Base-by-base conservation (phyloP, 306 rosid genomes). In the Oemleria cerasiformis region DNA sequence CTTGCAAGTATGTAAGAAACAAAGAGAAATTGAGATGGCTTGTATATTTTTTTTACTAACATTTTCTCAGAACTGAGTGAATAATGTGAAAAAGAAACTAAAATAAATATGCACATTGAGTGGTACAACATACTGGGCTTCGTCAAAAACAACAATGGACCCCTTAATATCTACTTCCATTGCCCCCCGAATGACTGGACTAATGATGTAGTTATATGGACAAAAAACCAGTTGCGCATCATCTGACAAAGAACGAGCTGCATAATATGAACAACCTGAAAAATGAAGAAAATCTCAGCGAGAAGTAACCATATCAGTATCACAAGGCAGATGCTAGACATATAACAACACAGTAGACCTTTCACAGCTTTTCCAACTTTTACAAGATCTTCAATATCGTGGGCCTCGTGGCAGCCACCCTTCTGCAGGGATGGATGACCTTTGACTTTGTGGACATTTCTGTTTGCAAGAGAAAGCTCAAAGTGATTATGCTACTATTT, bases 221-320 rank as follows among this genome's bases (percentile, higher is more conserved):
- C 98, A 93, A 80, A 93, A 93, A 60, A 93, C 93, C 86, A 93
- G 66, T 38, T 85, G 84, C 40, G 98, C 98, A 66, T 88, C 93
- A 36, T 81, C 89, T 45, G 97, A 84, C 98, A 93, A 84, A 42
- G 88, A 73, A 67, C 96, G 96, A 19, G 98, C 97, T 44, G 96
- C 98, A 79, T 93, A 93, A 82, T 90, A 93, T 65, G 98, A 84
- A 80, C 98, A 93, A 65, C 98, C 97, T 90, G 83, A 60, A 81
- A 25, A 67, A 34, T 43, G 44, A 56, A 43, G 43, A 73, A 53
- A 60, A 60, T 55, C 40, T 42, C 13, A 12, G 50, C 13, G n/a
- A 70, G 44, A 67, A 47, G 20, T 68, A 68, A 19, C n/a, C 48
- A 68, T 50, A 50, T 40, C 20, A 45, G 9, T 25, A 7, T 38